Evolutionary conservation across 768 basidiomycete genomes (phyloP).

Genomic region (Fibroporia radiculosa): DNA sequence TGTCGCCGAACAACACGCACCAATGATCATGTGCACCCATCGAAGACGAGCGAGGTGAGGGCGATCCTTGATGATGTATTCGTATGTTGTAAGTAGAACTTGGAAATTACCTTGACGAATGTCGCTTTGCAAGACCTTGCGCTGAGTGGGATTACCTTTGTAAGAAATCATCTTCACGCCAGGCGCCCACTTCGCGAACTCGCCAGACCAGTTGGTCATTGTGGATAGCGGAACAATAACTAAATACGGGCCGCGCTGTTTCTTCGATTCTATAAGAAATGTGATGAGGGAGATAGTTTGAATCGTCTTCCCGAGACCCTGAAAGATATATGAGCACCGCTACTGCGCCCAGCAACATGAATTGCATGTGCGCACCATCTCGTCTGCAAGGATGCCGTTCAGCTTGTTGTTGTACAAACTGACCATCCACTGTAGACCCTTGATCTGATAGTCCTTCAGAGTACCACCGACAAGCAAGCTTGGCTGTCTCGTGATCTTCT

Average conservation of each 20-base stretch:
- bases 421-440: conserved; percentile 98
- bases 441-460: conserved; percentile 91
- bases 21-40: conserved; percentile 98
- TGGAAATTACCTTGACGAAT: conserved; percentile 81
- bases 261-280: conserved; percentile 88
- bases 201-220: conserved; percentile 95
- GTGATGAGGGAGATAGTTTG: conserved; percentile 93
- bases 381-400: conserved; percentile 91
- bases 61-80: conserved; percentile 98
- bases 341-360: too few relatives aligned
- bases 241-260: conserved; percentile 88
- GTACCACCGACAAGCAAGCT: conserved; percentile 75
- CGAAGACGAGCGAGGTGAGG: conserved; percentile 83
- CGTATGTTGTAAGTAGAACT: conserved; percentile 89
- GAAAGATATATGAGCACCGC: neutral
- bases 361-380: conserved; percentile 58
- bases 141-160: conserved; percentile 85
- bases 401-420: conserved; percentile 94
- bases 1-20: conserved; percentile 30
- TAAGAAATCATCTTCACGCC: conserved; percentile 72
- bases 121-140: conserved; percentile 70
- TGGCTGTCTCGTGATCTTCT: conserved; percentile 74
- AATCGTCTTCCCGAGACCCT: conserved; percentile 95
- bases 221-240: conserved; percentile 95
- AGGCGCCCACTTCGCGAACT: conserved; percentile 97